Base-by-base conservation (phyloP, 1,139 yeast genomes). In the Cylindricascospora bacillispora region DNA sequence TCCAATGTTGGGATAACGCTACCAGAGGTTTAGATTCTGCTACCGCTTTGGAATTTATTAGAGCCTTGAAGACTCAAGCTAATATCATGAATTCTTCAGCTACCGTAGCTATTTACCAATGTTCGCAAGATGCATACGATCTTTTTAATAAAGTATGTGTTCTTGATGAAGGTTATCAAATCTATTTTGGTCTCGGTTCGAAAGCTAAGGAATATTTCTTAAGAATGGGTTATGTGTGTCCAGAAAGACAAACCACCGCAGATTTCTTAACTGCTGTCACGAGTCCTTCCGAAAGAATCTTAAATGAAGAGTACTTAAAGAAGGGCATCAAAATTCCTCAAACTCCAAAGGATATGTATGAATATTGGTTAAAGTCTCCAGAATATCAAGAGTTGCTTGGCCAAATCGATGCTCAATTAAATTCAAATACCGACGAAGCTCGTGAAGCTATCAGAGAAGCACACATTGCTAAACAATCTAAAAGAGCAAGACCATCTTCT, bases 101-200 rank as follows among this genome's bases (percentile, higher is more conserved):
- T 2, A 58, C 79, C 28, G 78, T 82, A 39, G 83, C 93, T 16
- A 74, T 81, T 35, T 81, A 81, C 54, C 93, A 81, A 59, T 81
- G 86, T 43, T 73, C 82, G 22, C 82, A 78, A 57, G 78, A 71
- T 48, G 79, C 79, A 3, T 64, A 63, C 39, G 61, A 62, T 34
- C 49, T 56, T 21, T 64, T 64, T 40, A 67, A 64, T 41, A 63
- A 63, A 36, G 69, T 63, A 4, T 54, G 63, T 11, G 60, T 64
- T n/a, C 48, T 64, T 29, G 63, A 65, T 37, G 49, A 52, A 26
- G 70, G 70, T 16, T 49, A 54, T 33, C 68, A 65, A 44, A 48
- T 65, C 16, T 65, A 52, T 37, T 64, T 50, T 36, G 70, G 70
- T 9, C 57, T 60, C 5, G 49, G 54, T 18, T 30, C 34, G 9